Percentiles rank a stretch among this genome's conserved stretches.
These are phyloP conservation scores for Pythium sp. DNA, from an alignment of 352 stramenopile genomes.

Conservation along the genomic window DNA sequence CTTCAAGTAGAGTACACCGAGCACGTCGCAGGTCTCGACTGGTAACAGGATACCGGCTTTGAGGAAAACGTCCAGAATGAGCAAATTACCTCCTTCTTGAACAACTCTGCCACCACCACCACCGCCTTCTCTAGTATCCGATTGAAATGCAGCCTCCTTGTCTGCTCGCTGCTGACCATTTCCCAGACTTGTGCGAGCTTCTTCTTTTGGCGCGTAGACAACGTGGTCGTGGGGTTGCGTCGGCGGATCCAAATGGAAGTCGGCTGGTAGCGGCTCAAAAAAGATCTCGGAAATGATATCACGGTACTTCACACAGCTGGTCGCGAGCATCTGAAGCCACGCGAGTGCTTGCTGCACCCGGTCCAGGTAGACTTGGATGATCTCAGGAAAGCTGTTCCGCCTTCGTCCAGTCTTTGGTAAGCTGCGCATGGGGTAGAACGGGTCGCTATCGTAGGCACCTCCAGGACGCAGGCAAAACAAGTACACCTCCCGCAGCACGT, in stretches of 20 bases:
- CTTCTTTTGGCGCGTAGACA: background rate
- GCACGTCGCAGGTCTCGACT: conserved; percentile 63
- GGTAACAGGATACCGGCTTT: conserved; percentile 69
- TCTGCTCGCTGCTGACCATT: conserved; percentile 21
- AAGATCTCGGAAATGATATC: conserved; percentile 56
- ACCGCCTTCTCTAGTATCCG: background rate
- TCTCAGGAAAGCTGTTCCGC: conserved; percentile 34
- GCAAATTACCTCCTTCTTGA: conserved; percentile 14
- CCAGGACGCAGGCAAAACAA: conserved; percentile 40
- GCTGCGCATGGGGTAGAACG: conserved; percentile 28
- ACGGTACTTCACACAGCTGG: conserved; percentile 71
- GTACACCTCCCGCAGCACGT: conserved; percentile 61
- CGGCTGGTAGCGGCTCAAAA: conserved; percentile 50
- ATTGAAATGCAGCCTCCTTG: background rate
- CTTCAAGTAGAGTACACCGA: conserved; percentile 82
- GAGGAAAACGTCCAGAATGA: conserved; percentile 69
- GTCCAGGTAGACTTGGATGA: conserved; percentile 52
- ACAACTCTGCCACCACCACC: background rate
- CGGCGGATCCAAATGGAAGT: conserved; percentile 37
- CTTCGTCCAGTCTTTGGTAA: conserved; percentile 47
- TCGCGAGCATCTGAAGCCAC: conserved; percentile 71
- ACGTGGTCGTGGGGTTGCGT: background rate
- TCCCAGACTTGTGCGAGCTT: background rate
- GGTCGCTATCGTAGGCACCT: conserved; percentile 28
- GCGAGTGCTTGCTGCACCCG: conserved; percentile 54